phyloP scores from a whole-genome alignment of 1,139 yeast species.

The Nakaseomyces kungkrabaensis region DNA sequence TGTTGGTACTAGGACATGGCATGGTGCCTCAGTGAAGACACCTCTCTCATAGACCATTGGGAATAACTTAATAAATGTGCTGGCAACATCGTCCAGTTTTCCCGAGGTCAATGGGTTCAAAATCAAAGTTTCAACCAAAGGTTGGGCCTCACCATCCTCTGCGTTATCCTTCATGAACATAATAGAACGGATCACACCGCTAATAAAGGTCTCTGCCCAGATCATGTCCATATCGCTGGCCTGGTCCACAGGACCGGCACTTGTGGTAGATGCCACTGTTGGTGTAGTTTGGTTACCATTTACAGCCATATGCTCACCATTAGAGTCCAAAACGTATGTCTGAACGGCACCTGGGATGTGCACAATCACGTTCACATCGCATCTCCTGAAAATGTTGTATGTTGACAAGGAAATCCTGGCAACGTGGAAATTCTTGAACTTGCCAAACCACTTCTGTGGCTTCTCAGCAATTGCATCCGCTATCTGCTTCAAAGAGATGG shows the following conservation, averaged over 20 bases:
- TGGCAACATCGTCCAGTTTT: slow-evolving; percentile 33
- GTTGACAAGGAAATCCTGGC: slow-evolving; percentile 60
- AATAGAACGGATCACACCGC: slow-evolving; percentile 65
- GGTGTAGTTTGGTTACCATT: slow-evolving; percentile 2
- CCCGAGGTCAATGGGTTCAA: slow-evolving; percentile 54
- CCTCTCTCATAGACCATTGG: slow-evolving; percentile 58
- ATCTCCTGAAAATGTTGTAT: slow-evolving; percentile 65
- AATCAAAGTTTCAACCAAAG: slow-evolving; percentile 50
- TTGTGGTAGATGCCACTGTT: background rate
- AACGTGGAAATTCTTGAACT: slow-evolving; percentile 65
- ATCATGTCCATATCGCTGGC: slow-evolving; percentile 33
- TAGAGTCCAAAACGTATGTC: slow-evolving; percentile 51
- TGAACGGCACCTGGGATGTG: slow-evolving; percentile 74
- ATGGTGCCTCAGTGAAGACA: slow-evolving; percentile 50
- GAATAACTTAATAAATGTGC: slow-evolving; percentile 41
- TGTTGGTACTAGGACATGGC: slow-evolving; percentile 42
- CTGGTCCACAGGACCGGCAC: slow-evolving; percentile 9
- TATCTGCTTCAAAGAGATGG: slow-evolving; percentile 70
- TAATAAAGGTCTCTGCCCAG: slow-evolving; percentile 81
- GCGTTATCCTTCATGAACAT: slow-evolving; percentile 63
- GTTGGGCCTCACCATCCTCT: slow-evolving; percentile 56
- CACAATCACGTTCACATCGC: slow-evolving; percentile 70
- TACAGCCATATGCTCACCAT: slow-evolving; percentile 36
- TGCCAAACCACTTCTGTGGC: slow-evolving; percentile 67
- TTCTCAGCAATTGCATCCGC: slow-evolving; percentile 51